Evolutionary conservation across 2,329 filamentous ascomycete species (phyloP).

Genomic region (Nemania diffusa): DNA sequence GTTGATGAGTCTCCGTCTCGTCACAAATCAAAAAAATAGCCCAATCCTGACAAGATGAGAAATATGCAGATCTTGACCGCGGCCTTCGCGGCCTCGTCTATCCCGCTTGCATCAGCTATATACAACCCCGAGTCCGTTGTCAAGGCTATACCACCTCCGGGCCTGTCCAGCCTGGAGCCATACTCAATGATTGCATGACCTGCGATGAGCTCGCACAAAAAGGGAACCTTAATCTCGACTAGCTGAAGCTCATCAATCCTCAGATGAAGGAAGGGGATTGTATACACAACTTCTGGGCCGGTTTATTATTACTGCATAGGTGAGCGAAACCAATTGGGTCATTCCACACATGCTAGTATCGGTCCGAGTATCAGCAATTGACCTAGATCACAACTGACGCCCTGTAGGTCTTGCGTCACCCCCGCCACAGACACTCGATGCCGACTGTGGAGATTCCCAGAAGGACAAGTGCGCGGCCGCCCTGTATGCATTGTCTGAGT

Average conservation of each 20-base stretch:
- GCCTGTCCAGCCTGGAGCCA: slow-evolving; percentile 30
- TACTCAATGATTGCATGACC: slow-evolving; percentile 15
- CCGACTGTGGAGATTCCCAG: background rate
- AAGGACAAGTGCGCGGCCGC: slow-evolving; percentile 6
- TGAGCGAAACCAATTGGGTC: background rate
- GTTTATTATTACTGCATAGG: slow-evolving; percentile 26
- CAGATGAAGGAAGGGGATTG: slow-evolving; percentile 21
- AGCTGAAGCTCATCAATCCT: slow-evolving; percentile 15
- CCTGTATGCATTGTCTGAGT: slow-evolving; percentile 7
- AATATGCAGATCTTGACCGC: background rate
- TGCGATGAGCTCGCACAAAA: slow-evolving; percentile 12
- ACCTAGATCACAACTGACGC: background rate
- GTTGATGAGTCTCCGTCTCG: background rate
- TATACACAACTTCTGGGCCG: slow-evolving; percentile 21
- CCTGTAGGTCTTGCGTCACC: background rate
- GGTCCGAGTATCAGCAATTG: too few species aligned
- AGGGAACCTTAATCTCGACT: background rate
- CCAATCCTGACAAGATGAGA: slow-evolving; percentile 17
- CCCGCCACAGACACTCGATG: slow-evolving; percentile 1
- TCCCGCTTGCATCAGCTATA: slow-evolving; percentile 13
- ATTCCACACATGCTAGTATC: too few species aligned
- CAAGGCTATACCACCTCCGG: slow-evolving; percentile 13
- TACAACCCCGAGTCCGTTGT: background rate
- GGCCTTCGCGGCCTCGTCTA: slow-evolving; percentile 10
- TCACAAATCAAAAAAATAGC: background rate